Percentiles rank a stretch among this genome's conserved stretches.
phyloP scores from a whole-genome alignment of 2,329 filamentous ascomycete genomes.

The Phaeosphaeriaceae sp. region DNA sequence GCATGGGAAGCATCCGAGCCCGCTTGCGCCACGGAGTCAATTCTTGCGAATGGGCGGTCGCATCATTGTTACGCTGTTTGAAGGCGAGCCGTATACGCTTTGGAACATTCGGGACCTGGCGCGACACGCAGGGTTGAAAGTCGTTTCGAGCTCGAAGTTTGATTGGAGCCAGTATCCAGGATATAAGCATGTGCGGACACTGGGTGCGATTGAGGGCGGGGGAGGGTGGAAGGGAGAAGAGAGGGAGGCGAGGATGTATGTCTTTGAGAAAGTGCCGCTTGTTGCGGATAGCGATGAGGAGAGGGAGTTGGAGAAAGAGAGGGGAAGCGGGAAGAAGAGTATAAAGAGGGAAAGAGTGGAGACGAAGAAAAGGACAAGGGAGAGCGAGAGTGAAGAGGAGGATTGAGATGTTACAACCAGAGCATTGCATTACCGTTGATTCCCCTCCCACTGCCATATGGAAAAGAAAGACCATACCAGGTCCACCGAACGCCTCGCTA shows the following conservation, averaged over 20 bases:
- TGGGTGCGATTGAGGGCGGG: conserved; percentile 64
- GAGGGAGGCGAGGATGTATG: conserved; percentile 55
- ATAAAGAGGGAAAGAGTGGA: conserved; percentile 17
- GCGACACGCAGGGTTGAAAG: conserved; percentile 75
- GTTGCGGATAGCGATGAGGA: conserved; percentile 34
- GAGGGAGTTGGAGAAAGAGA: conserved; percentile 23
- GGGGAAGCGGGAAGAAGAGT: conserved; percentile 7
- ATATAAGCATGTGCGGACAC: conserved; percentile 76
- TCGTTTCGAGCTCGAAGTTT: conserved; percentile 76
- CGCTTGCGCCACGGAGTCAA: conserved; percentile 2
- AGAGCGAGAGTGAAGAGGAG: conserved; percentile 24
- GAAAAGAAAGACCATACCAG: background rate
- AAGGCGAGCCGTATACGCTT: conserved; percentile 90
- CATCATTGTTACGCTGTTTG: conserved; percentile 87
- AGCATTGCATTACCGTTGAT: background rate
- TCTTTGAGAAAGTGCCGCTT: conserved; percentile 52
- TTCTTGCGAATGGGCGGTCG: conserved; percentile 63
- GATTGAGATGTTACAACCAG: conserved; percentile 7
- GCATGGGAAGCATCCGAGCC: conserved; percentile 34
- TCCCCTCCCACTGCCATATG: background rate
- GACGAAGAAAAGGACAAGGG: conserved; percentile 17
- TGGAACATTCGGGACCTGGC: conserved; percentile 94
- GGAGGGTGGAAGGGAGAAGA: conserved; percentile 60
- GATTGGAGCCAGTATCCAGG: conserved; percentile 72
- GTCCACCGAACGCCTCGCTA: conserved; percentile 18